Conservation (phyloP, 23 red algal species). For the Cyanidiococcus yangmingshanensis region DNA sequence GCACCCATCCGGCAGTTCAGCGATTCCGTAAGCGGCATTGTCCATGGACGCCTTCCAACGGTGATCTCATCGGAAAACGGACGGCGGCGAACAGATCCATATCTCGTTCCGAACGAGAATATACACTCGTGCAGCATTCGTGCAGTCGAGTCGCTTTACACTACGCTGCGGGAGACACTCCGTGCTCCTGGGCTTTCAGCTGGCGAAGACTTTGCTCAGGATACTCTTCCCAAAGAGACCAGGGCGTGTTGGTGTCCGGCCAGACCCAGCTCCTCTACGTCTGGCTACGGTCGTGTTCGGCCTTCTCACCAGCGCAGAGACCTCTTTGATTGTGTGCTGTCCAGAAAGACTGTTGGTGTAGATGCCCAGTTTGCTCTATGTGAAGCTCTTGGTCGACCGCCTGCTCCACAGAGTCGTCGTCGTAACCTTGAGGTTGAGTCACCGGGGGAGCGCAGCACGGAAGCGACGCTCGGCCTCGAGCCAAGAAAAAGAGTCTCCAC, state of each 20-base stretch:
- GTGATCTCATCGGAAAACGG: neutral
- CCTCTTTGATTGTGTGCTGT: neutral
- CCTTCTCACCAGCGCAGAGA: neutral
- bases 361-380: neutral
- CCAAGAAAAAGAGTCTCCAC: neutral
- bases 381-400: neutral
- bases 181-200: neutral
- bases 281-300: neutral
- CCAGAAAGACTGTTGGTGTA: neutral
- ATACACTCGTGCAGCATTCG: too few relatives aligned
- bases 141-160: too few relatives aligned
- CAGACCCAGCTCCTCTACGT: too few relatives aligned
- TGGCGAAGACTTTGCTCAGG: neutral
- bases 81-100: neutral
- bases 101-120: neutral
- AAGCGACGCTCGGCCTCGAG: neutral
- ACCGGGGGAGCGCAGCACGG: neutral
- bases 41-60: neutral
- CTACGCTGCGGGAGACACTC: too few relatives aligned
- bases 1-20: too few relatives aligned
- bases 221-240: neutral
- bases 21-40: neutral
- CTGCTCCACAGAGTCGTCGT: neutral
- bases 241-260: neutral
- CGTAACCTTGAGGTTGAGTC: too few relatives aligned